phyloP scores from a whole-genome alignment of 1,139 yeast genomes.

The Saccharomyces pastorianus region DNA sequence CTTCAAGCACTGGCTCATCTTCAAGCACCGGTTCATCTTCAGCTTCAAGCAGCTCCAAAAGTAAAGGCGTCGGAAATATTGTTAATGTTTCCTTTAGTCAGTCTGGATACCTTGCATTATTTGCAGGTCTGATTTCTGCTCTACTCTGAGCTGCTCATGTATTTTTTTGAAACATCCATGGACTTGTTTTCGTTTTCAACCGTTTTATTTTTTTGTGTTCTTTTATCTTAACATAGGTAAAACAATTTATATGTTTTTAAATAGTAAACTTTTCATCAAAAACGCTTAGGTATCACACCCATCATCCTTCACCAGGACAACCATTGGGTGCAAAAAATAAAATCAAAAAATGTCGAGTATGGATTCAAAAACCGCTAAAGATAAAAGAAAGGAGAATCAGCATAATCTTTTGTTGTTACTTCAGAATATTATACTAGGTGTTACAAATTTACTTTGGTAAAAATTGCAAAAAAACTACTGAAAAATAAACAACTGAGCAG shows the following conservation, averaged over 20 bases:
- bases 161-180: not conserved
- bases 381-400: not conserved
- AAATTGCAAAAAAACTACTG: not conserved
- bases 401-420: not conserved
- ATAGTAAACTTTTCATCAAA: not conserved
- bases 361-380: not conserved
- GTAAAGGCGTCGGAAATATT: conserved; percentile 15
- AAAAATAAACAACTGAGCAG: not conserved
- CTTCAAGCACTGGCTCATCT: conserved; percentile 1
- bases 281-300: not conserved
- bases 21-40: conserved; percentile 8
- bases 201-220: not conserved
- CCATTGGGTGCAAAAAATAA: too few species aligned
- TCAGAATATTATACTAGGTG: conserved; percentile 1
- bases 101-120: conserved; percentile 13
- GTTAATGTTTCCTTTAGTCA: conserved; percentile 5
- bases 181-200: not conserved
- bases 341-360: not conserved
- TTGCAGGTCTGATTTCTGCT: conserved; percentile 9
- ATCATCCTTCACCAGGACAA: not conserved
- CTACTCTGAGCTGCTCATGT: conserved; percentile 9
- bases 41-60: conserved; percentile 9
- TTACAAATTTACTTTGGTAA: not conserved
- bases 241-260: not conserved
- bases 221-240: not conserved